Evolutionary conservation across 2,329 filamentous ascomycete genomes (phyloP).

Genomic region (Fusarium napiforme): DNA sequence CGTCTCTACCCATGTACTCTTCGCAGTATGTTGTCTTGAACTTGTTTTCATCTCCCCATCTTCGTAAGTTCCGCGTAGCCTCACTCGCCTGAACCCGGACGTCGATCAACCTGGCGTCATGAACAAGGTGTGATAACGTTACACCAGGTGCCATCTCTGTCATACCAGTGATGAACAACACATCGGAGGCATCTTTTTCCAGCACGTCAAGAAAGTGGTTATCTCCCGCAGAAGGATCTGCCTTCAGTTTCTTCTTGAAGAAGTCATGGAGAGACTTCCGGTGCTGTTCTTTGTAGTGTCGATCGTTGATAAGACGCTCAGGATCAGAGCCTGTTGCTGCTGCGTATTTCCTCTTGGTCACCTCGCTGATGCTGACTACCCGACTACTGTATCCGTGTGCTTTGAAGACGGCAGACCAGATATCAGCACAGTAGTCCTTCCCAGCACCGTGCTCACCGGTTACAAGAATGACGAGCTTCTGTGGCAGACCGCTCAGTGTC

Average conservation of each 20-base stretch:
- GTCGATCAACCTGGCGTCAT: slow-evolving; percentile 64
- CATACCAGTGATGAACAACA: slow-evolving; percentile 72
- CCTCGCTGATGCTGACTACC: slow-evolving; percentile 50
- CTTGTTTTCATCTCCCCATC: slow-evolving; percentile 33
- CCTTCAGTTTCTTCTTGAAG: slow-evolving; percentile 58
- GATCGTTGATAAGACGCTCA: slow-evolving; percentile 60
- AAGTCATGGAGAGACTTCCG: slow-evolving; percentile 62
- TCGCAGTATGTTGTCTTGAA: neutral
- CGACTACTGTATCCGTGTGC: slow-evolving; percentile 42
- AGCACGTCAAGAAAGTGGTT: slow-evolving; percentile 64
- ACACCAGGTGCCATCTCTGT: slow-evolving; percentile 69
- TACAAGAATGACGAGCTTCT: slow-evolving; percentile 66
- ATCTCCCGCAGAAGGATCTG: slow-evolving; percentile 58
- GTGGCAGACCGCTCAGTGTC: slow-evolving; percentile 48
- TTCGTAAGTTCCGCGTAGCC: slow-evolving; percentile 51
- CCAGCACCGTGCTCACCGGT: slow-evolving; percentile 65
- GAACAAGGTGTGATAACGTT: slow-evolving; percentile 64
- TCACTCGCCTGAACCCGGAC: slow-evolving; percentile 58
- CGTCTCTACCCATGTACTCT: neutral
- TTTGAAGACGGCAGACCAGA: slow-evolving; percentile 60
- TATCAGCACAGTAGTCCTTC: slow-evolving; percentile 68
- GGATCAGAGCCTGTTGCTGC: slow-evolving; percentile 59
- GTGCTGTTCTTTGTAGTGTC: slow-evolving; percentile 71
- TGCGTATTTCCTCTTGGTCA: slow-evolving; percentile 68
- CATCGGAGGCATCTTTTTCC: slow-evolving; percentile 57